phyloP scores from a whole-genome alignment of 1,284 basidiomycete genomes.

The Xanthoconium separans region DNA sequence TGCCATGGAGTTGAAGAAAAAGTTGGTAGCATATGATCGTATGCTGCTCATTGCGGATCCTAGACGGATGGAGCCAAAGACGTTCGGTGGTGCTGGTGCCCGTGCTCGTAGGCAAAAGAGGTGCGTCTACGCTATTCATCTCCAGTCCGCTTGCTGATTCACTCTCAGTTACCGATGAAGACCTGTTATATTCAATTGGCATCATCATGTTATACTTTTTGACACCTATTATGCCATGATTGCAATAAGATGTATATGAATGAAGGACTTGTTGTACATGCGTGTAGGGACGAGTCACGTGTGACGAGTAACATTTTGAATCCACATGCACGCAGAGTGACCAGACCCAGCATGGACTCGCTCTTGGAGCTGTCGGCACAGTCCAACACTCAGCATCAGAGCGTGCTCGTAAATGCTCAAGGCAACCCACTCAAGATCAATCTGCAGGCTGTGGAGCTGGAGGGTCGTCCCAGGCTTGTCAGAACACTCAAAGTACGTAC shows the following conservation, averaged over 20 bases:
- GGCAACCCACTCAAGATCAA: constrained; percentile 39
- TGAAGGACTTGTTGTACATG: background rate
- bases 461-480: constrained; percentile 49
- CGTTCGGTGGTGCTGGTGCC: constrained; percentile 96
- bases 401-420: constrained; percentile 27
- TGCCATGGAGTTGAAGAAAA: constrained; percentile 96
- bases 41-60: constrained; percentile 97
- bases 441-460: constrained; percentile 51
- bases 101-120: constrained; percentile 96
- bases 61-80: constrained; percentile 99
- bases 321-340: background rate
- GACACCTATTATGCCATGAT: constrained; percentile 47
- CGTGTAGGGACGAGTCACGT: constrained; percentile 15
- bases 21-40: constrained; percentile 92
- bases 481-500: constrained; percentile 47
- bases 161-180: constrained; percentile 78
- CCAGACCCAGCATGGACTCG: constrained; percentile 21
- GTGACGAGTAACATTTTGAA: background rate
- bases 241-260: constrained; percentile 23
- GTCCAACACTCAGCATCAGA: constrained; percentile 11
- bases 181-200: constrained; percentile 25
- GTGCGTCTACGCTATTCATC: constrained; percentile 40
- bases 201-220: constrained; percentile 45
- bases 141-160: constrained; percentile 10
- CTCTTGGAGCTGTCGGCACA: constrained; percentile 19